Evolutionary conservation across 768 basidiomycete genomes (phyloP), one percentile per base, ranked within the genome.

Genomic region (Chalciporus chontae): DNA sequence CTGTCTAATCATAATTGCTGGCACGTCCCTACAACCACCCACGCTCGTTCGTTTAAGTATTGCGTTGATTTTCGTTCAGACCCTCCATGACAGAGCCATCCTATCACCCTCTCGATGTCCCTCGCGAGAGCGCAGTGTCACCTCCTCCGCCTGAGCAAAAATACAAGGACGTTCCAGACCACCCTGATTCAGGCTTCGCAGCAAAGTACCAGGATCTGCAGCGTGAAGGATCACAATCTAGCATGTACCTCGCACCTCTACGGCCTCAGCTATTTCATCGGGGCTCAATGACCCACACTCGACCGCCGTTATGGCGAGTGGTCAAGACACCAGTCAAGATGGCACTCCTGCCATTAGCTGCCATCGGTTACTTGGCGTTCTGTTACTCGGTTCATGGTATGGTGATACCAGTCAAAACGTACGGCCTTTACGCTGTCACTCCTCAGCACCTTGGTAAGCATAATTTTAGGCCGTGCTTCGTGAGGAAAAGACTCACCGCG

Each of bases 321-420:
- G 24, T 53, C 10, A 37, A 19, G 39, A 41, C 55, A 3, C 39
- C 55, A 1, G 45, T 60, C 3, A 19, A 55, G 45, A 47, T 64
- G 55, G 47, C 54, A 0, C 51, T 67, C 50, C 40, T 69, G 3
- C 59, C 68, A 5, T 37, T 67, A 11, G 51, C 53, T 3, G 66
- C 65, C 4, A 58, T 69, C 24, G 65, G 37, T 13, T 67, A 63
- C 45, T 47, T 69, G 8, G 53, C 55, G 0, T 67, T 69, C 27
- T 69, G 66, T 47, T 69, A 61, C 26, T 40, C 55, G 3, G 63
- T 59, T 38, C 61, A 63, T 24, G 48, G 51, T 8, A 58, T 24
- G 23, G 44, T 51, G 4, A 55, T 67, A 11, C 65, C 67, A 23
- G 55, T 68, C 37, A 64, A 50, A n/a, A 55, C 57, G 6, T 53